A percentile compares a stretch with the other conserved stretches of the same genome.
Evolutionary conservation across 768 basidiomycete genomes (phyloP).

Genomic region (Mycena olivaceomarginata): DNA sequence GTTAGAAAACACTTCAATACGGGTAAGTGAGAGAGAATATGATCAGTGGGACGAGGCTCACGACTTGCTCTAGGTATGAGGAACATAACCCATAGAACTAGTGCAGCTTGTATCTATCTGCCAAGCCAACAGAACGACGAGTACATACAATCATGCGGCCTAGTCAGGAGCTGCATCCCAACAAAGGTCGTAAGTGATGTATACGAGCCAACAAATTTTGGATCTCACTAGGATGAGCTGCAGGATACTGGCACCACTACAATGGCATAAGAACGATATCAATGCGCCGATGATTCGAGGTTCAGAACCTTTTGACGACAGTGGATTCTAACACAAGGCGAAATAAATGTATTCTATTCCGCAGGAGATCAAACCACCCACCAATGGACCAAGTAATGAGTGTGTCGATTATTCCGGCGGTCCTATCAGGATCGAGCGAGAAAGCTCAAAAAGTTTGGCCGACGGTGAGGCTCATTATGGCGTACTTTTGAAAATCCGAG

Average conservation of each 20-base stretch:
- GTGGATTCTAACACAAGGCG: not conserved
- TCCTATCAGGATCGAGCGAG: not conserved
- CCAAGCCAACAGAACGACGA: not conserved
- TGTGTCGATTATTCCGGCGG: not conserved
- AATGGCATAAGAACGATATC: not conserved
- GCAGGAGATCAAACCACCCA: not conserved
- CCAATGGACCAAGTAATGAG: not conserved
- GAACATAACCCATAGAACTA: not conserved
- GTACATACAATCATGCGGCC: not conserved
- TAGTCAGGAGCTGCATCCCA: not conserved
- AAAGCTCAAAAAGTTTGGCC: not conserved
- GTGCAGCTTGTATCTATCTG: too few species aligned
- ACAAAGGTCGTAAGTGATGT: not conserved
- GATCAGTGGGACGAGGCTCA: not conserved
- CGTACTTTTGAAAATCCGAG: not conserved
- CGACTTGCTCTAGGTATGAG: not conserved
- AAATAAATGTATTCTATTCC: not conserved
- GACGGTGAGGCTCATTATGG: not conserved
- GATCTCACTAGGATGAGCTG: not conserved
- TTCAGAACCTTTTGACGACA: not conserved
- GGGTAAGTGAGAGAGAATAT: not conserved
- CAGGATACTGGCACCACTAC: not conserved
- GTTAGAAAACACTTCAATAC: not conserved
- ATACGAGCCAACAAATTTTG: not conserved
- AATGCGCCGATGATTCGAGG: not conserved